A percentile compares a stretch with the other conserved stretches of the same genome.
Evolutionary conservation across 2,329 filamentous ascomycete genomes (phyloP).

Genomic region (Colletotrichum sp.): DNA sequence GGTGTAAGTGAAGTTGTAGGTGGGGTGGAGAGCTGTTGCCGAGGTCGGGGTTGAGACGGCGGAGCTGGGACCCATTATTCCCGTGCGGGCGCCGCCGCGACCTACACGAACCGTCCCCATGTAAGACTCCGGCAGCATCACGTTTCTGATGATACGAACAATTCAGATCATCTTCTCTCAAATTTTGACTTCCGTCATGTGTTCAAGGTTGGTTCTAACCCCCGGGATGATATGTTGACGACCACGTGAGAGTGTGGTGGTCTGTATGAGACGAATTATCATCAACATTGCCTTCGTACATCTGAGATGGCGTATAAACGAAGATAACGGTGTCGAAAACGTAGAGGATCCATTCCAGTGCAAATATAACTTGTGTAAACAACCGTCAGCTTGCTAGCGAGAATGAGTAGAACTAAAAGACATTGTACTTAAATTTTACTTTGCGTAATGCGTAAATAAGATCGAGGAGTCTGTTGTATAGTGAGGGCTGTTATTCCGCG

Average conservation of each 20-base stretch:
- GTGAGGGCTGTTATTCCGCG: too few species aligned
- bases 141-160: not conserved
- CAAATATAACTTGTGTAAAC: too few species aligned
- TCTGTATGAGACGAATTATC: not conserved
- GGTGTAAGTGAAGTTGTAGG: not conserved
- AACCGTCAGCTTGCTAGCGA: too few species aligned
- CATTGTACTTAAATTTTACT: too few species aligned
- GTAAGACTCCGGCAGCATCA: not conserved
- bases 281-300: not conserved
- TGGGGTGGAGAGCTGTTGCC: not conserved
- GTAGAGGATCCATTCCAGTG: too few species aligned
- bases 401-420: too few species aligned
- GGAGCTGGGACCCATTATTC: not conserved
- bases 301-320: not conserved
- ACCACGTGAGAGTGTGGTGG: too few species aligned
- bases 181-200: not conserved
- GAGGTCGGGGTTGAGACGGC: not conserved
- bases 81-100: not conserved
- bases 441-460: too few species aligned
- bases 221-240: too few species aligned
- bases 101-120: not conserved
- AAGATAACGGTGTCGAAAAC: not conserved
- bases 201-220: rapidly evolving
- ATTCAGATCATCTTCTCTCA: not conserved
- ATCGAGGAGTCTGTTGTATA: too few species aligned